Evolutionary conservation across 2,329 filamentous ascomycete species (phyloP), one percentile per base, ranked within the genome.

Genomic region (Aureobasidium sp.): DNA sequence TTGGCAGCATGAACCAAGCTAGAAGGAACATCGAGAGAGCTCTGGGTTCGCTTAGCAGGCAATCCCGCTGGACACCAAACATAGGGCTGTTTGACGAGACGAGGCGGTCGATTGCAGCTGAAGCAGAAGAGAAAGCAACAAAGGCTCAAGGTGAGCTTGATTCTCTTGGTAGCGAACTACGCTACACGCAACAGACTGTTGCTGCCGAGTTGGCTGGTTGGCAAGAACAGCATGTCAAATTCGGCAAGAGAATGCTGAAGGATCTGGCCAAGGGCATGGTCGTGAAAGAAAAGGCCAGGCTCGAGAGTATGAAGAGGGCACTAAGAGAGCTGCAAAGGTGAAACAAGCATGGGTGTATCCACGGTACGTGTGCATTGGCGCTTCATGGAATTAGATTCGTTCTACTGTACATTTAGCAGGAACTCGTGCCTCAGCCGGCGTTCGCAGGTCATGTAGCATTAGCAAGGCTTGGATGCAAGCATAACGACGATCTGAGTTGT

Each of bases 161-260:
- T 21, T 83, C 85, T 47, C 75, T 96, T n/a, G 87, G 88, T 0
- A 85, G 85, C 57, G 94, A 99, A 74, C 78, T 99, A 61, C 80
- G 91, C 55, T 96, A 94, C 74, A 96, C 92, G 53, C 93, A 97
- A 76, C 90, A 95, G 73, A 91, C 93, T 15, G 93, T 97, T 29
- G 93, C 95, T 7, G 83, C 86, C 1, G 94, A 99, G 76, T 75
- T 99, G 61, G 94, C 94, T 0, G 91, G 90, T 16, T 99, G 94
- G 91, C 92, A 96, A 70, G 91, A 95, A 44, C 84, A 91, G 77
- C 86, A 96, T 69, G 90, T 91, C 66, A 85, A 83, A 69, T 85
- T 90, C 76, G 91, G 89, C 1, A 79, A 86, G 64, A 83, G 83
- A 63, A 89, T 90, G 32, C 83, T 97, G 64, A 84, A 82, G 66